These are phyloP conservation scores for Obba rivulosa DNA, from an alignment of 768 basidiomycete genomes.

Conservation along the genomic window DNA sequence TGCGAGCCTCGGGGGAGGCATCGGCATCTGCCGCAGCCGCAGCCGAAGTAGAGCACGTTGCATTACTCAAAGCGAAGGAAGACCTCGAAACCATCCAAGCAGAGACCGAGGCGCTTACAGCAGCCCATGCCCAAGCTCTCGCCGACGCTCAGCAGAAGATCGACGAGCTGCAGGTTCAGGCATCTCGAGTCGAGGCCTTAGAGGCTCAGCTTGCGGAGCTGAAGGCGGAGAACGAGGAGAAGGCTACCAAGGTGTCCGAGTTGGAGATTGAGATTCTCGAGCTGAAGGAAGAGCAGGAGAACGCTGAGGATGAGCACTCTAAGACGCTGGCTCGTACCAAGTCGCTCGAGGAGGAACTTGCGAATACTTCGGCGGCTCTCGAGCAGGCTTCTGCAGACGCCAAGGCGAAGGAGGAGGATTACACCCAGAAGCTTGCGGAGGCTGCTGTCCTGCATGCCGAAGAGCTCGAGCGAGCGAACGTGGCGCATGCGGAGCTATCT, in stretches of 20 bases:
- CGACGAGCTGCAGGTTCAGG: constrained; percentile 41
- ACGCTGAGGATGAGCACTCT: constrained; percentile 52
- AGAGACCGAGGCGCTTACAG: constrained; percentile 47
- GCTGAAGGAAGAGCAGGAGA: constrained; percentile 64
- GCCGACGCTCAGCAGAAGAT: constrained; percentile 43
- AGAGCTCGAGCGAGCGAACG: constrained; percentile 34
- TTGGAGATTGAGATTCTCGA: constrained; percentile 80
- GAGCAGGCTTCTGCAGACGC: constrained; percentile 44
- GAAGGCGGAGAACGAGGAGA: constrained; percentile 66
- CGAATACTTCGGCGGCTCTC: constrained; percentile 40
- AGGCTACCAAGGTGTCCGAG: constrained; percentile 66
- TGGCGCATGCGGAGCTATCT: constrained; percentile 33
- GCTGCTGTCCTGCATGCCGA: constrained; percentile 38
- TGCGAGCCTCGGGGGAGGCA: constrained; percentile 42
- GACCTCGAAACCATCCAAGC: constrained; percentile 51
- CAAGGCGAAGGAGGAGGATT: constrained; percentile 42
- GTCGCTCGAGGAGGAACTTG: constrained; percentile 48
- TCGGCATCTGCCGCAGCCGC: constrained; percentile 40
- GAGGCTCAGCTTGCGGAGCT: constrained; percentile 45
- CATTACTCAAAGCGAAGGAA: constrained; percentile 56
- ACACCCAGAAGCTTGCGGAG: constrained; percentile 33
- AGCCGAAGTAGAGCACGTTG: constrained; percentile 58
- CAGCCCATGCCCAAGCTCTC: constrained; percentile 43
- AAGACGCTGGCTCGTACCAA: constrained; percentile 41
- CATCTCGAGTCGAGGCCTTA: constrained; percentile 37